Conservation (phyloP, 176 grass and related monocot genomes). For the Otatea glauca region DNA sequence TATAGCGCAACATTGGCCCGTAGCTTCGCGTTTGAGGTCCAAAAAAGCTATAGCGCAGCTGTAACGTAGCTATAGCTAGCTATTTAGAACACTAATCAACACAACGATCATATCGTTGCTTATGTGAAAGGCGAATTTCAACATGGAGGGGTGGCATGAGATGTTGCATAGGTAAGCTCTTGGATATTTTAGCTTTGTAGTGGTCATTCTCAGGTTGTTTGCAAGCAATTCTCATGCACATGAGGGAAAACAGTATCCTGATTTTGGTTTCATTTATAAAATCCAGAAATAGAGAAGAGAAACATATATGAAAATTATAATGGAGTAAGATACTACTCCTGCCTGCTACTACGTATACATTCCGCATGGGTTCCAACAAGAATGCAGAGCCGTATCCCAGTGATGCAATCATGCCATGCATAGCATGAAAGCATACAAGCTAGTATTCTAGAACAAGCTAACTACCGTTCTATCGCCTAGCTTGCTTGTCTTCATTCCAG, state of each 20-base stretch:
- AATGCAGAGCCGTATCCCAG: slow-evolving; percentile 16
- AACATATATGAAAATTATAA: background rate
- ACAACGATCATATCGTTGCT: background rate
- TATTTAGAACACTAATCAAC: background rate
- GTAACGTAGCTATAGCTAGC: too few relatives aligned
- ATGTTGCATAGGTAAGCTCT: background rate
- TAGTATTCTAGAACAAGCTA: too few relatives aligned
- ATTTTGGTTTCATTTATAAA: background rate
- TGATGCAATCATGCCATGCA: slow-evolving; percentile 30
- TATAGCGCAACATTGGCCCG: too few relatives aligned
- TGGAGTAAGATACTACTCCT: background rate
- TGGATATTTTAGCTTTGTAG: background rate
- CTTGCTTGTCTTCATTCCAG: background rate
- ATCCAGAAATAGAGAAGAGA: background rate
- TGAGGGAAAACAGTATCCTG: background rate
- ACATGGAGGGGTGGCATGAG: background rate
- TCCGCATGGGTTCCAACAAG: background rate
- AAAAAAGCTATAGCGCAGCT: too few relatives aligned
- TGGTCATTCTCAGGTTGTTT: background rate
- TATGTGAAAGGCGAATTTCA: background rate
- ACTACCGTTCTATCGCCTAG: too few relatives aligned
- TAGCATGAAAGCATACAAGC: slow-evolving; percentile 3
- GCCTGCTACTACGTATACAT: background rate
- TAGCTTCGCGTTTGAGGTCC: too few relatives aligned
- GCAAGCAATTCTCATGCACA: background rate